Conservation (phyloP, 805 yeast species). For the Yamadazyma nakazawae region DNA sequence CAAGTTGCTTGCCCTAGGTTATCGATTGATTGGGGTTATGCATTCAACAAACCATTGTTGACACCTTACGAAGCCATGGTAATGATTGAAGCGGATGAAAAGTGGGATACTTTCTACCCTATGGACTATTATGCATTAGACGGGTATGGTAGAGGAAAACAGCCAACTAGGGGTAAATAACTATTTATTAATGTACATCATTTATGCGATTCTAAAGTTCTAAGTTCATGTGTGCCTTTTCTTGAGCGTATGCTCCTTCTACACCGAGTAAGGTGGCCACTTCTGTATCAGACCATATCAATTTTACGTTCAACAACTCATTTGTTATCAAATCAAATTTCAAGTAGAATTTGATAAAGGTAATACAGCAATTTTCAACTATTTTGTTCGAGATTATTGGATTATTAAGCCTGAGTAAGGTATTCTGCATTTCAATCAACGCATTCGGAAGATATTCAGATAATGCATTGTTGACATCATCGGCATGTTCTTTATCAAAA, state of each 20-base stretch:
- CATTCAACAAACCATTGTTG: slow-evolving; percentile 83
- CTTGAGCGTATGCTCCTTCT: slow-evolving; percentile 32
- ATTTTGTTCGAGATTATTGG: slow-evolving; percentile 61
- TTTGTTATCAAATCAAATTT: slow-evolving; percentile 34
- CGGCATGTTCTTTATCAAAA: slow-evolving; percentile 44
- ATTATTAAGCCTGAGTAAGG: slow-evolving; percentile 54
- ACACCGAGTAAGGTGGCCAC: slow-evolving; percentile 71
- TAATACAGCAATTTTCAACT: slow-evolving; percentile 45
- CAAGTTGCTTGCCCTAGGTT: slow-evolving; percentile 97
- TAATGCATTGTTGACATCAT: slow-evolving; percentile 42
- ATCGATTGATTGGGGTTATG: slow-evolving; percentile 98
- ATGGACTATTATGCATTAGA: slow-evolving; percentile 92
- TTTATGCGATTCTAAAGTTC: slow-evolving; percentile 6
- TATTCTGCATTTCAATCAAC: slow-evolving; percentile 55
- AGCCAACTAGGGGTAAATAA: slow-evolving; percentile 39
- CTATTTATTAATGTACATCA: slow-evolving; percentile 10
- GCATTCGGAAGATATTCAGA: slow-evolving; percentile 58
- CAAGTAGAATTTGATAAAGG: slow-evolving; percentile 47
- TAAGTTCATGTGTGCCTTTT: background rate
- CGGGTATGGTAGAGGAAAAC: slow-evolving; percentile 87
- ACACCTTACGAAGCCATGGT: slow-evolving; percentile 98
- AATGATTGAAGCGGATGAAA: slow-evolving; percentile 66
- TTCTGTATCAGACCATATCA: slow-evolving; percentile 56
- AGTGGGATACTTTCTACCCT: slow-evolving; percentile 74
- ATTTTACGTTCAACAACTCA: slow-evolving; percentile 33